Evolutionary conservation across 805 yeast species (phyloP).

Genomic region (Pichia kluyveri): DNA sequence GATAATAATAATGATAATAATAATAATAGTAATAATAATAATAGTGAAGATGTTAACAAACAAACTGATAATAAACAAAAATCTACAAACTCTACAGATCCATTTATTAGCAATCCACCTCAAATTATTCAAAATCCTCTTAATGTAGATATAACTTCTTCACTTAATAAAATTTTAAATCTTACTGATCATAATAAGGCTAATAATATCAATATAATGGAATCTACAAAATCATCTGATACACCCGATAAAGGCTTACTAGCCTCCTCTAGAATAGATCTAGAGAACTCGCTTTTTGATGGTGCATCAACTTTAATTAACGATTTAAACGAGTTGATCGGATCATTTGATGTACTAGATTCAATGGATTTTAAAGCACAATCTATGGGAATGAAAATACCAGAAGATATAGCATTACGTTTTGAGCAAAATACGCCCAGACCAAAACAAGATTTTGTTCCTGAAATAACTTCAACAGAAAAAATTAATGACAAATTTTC

Average conservation of each 20-base stretch:
- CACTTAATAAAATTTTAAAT: neutral
- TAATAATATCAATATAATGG: too few relatives aligned
- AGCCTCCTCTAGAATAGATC: constrained; percentile 8
- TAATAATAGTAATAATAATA: neutral
- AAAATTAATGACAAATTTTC: too few relatives aligned
- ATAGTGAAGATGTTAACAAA: neutral
- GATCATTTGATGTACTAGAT: constrained; percentile 21
- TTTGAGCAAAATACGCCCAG: neutral
- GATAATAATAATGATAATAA: neutral
- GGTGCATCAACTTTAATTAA: constrained; percentile 29
- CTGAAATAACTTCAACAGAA: too few relatives aligned
- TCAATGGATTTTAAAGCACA: constrained; percentile 2
- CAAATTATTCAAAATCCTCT: constrained; percentile 17
- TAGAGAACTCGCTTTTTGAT: constrained; percentile 24
- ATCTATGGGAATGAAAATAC: neutral
- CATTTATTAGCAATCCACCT: constrained; percentile 12
- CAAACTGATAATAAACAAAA: too few relatives aligned
- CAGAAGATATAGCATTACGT: neutral
- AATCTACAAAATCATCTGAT: too few relatives aligned
- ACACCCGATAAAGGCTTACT: too few relatives aligned
- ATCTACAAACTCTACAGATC: constrained; percentile 3
- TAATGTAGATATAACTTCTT: neutral
- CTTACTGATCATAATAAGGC: too few relatives aligned
- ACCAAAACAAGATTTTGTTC: too few relatives aligned
- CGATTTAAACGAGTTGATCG: constrained; percentile 28